A percentile compares a stretch with the other conserved stretches of the same genome.
phyloP scores from a whole-genome alignment of 257 asterid genomes.

The Henckelia pumila region DNA sequence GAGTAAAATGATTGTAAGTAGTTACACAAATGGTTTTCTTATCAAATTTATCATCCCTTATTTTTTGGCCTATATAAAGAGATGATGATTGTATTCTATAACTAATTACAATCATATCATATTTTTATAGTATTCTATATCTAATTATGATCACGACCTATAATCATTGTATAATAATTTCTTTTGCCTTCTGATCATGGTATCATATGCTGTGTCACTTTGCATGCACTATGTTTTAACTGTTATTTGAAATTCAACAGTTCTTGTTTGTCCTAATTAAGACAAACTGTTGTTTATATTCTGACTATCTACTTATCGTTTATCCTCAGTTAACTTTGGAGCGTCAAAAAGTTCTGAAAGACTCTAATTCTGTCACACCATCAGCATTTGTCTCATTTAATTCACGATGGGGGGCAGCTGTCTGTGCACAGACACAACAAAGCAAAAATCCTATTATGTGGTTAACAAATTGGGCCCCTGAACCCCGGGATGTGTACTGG shows the following conservation, averaged over 20 bases:
- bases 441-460: conserved; percentile 84
- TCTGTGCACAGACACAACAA: conserved; percentile 96
- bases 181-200: not conserved
- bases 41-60: not conserved
- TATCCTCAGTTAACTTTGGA: conserved; percentile 59
- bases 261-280: conserved; percentile 12
- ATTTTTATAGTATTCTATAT: not conserved
- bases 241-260: not conserved
- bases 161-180: not conserved
- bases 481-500: conserved; percentile 96
- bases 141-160: not conserved
- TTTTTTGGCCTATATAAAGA: not conserved
- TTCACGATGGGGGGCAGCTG: conserved; percentile 95
- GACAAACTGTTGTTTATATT: not conserved
- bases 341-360: conserved; percentile 64
- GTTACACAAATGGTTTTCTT: not conserved
- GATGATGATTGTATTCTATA: not conserved
- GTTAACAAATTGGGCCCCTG: conserved; percentile 96
- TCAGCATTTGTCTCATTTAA: conserved; percentile 93
- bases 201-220: not conserved
- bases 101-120: not conserved
- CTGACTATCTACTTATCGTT: conserved; percentile 4
- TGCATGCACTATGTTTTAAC: not conserved
- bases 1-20: not conserved
- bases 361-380: conserved; percentile 57